Conservation (phyloP, 2,329 filamentous ascomycete genomes). For the Colletotrichum melonis region DNA sequence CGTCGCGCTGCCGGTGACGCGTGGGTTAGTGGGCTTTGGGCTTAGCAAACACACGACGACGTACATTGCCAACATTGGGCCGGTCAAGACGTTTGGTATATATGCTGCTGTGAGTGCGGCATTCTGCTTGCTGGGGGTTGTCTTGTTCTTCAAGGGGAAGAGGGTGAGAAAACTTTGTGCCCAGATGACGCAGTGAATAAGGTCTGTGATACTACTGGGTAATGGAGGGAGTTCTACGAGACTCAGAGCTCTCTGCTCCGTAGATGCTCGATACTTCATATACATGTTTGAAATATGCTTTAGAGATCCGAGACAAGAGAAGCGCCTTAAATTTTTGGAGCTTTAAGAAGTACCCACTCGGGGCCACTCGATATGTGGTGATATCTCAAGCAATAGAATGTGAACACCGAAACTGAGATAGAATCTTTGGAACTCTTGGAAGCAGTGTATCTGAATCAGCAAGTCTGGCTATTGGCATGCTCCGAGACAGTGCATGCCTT, state of each 20-base stretch:
- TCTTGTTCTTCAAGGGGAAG: constrained; percentile 25
- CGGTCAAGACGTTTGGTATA: constrained; percentile 27
- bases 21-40: constrained; percentile 28
- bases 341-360: neutral
- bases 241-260: neutral
- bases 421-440: too few species aligned
- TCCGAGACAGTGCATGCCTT: too few species aligned
- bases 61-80: constrained; percentile 37
- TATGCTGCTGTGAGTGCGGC: constrained; percentile 27
- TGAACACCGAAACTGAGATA: too few species aligned
- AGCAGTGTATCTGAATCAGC: too few species aligned
- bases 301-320: too few species aligned
- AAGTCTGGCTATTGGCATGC: too few species aligned
- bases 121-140: constrained; percentile 20
- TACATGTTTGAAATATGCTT: neutral
- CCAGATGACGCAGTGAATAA: constrained; percentile 4
- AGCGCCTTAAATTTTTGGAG: neutral
- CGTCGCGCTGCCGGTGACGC: constrained; percentile 23
- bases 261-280: neutral
- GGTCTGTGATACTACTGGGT: neutral
- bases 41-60: constrained; percentile 30
- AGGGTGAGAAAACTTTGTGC: constrained; percentile 6
- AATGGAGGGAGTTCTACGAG: neutral
- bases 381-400: too few species aligned
- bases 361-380: too few species aligned